Base-by-base conservation (phyloP, 306 rosid genomes). In the Quercus robur region DNA sequence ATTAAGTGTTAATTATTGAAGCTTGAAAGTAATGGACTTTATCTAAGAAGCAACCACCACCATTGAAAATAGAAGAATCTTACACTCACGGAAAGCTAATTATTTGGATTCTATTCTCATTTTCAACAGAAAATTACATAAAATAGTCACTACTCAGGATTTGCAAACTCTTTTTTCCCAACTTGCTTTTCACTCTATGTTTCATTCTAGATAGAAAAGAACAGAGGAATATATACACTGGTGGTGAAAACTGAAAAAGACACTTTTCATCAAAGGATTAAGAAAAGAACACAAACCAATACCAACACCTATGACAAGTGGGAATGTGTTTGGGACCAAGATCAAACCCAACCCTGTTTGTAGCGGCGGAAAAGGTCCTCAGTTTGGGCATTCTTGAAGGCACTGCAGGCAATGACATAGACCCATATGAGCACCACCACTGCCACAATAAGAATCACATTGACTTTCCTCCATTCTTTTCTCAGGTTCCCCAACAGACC, bases 311-410 rank as follows among this genome's bases (percentile, higher is more conserved):
- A 59, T 5, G 17, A 19, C 6, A 20, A 25, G 2, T 4, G 28
- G 66, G 76, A 49, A 73, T 38, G 57, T 62, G 81, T 67, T 80
- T 51, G 56, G 80, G 54, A 61, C 80, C 15, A 75, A 25, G 23
- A 52, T 87, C 78, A 94, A 79, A 84, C 86, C 97, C 94, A 90
- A 49, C 98, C 98, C 84, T 75, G 92, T 74, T 95, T 93, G 91
- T 93, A 90, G 58, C 89, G 94, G 57, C 76, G 75, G 86, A 95
- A 94, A 59, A 94, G 95, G 70, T 93, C 89, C 80, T 93, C 97
- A 0, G 97, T 95, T 71, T 89, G 93, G 35, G 98, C 98, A 52
- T 95, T 95, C 90, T 84, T 95, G 86, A 89, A 93, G 84, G 99
- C 99, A 68, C 98, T 89, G 51, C 94, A 95, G 66, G 94, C 99